Conservation (phyloP, 805 yeast species). For the Torulaspora microellipsoides region DNA sequence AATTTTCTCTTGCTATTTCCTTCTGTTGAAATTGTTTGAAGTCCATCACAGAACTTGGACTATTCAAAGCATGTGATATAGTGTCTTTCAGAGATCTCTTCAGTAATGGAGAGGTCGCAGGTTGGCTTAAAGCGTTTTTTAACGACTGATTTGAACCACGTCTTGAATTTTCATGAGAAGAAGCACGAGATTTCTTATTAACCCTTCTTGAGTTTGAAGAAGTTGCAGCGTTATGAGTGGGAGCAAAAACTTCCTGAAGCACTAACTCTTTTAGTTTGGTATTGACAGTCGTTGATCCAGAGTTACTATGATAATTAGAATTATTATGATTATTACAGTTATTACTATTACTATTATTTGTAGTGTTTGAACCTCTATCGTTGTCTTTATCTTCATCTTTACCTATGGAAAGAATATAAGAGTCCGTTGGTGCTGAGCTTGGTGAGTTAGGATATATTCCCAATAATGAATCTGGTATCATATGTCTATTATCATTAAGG, state of each 20-base stretch:
- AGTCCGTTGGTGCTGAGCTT: slow-evolving; percentile 31
- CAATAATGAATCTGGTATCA: slow-evolving; percentile 79
- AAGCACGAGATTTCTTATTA: slow-evolving; percentile 10
- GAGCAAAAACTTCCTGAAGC: slow-evolving; percentile 61
- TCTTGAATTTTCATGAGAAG: slow-evolving; percentile 21
- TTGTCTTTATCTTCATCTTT: slow-evolving; percentile 5
- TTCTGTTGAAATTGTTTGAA: slow-evolving; percentile 30
- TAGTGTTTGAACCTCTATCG: slow-evolving; percentile 6
- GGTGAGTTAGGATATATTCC: slow-evolving; percentile 49
- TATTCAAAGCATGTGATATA: slow-evolving; percentile 27
- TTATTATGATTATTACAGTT: neutral
- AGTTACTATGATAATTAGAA: slow-evolving; percentile 2
- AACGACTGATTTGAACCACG: slow-evolving; percentile 23
- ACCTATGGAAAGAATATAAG: slow-evolving; percentile 26
- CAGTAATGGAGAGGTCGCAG: slow-evolving; percentile 21
- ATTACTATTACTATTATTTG: neutral
- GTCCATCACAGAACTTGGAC: slow-evolving; percentile 32
- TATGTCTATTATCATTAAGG: slow-evolving; percentile 86
- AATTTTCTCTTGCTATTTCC: slow-evolving; percentile 23
- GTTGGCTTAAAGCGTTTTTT: slow-evolving; percentile 10
- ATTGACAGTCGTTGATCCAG: slow-evolving; percentile 59
- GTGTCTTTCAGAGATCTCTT: slow-evolving; percentile 23
- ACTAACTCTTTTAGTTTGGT: slow-evolving; percentile 68
- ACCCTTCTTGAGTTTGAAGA: slow-evolving; percentile 9
- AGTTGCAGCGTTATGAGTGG: slow-evolving; percentile 10